A percentile compares a stretch with the other conserved stretches of the same genome.
Evolutionary conservation across 1,284 basidiomycete species (phyloP).

Genomic region (Puccinia sorghi): DNA sequence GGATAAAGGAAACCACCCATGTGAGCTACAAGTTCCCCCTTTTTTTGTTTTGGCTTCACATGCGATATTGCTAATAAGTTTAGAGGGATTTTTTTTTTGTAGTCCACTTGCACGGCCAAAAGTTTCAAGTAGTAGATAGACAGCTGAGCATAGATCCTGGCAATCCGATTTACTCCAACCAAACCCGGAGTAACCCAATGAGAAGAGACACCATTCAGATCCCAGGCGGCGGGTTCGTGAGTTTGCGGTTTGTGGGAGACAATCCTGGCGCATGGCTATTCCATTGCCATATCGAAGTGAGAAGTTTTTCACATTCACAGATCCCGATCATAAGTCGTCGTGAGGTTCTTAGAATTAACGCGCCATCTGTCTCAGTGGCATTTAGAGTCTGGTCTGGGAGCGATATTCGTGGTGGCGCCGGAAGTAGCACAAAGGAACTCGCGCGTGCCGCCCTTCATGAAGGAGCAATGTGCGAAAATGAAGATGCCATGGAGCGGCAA

Average conservation of each 20-base stretch:
- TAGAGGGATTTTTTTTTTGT: neutral
- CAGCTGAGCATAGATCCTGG: slow-evolving; percentile 24
- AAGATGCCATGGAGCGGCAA: slow-evolving; percentile 26
- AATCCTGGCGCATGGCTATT: slow-evolving; percentile 54
- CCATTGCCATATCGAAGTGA: slow-evolving; percentile 53
- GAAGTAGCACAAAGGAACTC: slow-evolving; percentile 53
- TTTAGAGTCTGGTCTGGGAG: slow-evolving; percentile 72
- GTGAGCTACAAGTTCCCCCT: too few species aligned
- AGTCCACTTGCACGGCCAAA: slow-evolving; percentile 74
- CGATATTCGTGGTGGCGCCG: slow-evolving; percentile 74
- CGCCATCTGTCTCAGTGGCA: slow-evolving; percentile 64
- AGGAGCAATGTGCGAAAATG: slow-evolving; percentile 29
- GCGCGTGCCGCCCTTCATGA: slow-evolving; percentile 50
- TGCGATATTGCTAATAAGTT: neutral
- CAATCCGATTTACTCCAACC: slow-evolving; percentile 18
- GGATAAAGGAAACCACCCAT: slow-evolving; percentile 76
- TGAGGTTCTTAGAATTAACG: too few species aligned
- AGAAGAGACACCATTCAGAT: slow-evolving; percentile 58
- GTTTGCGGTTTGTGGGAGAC: slow-evolving; percentile 53
- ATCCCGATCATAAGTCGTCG: too few species aligned
- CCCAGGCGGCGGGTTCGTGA: slow-evolving; percentile 52
- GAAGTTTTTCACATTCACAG: too few species aligned
- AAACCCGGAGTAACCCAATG: slow-evolving; percentile 76
- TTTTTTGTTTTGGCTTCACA: neutral
- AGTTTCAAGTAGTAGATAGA: slow-evolving; percentile 41